These are phyloP conservation scores for Trichomonascus vanleenenianus DNA, from an alignment of 805 yeast species.

Conservation along the genomic window DNA sequence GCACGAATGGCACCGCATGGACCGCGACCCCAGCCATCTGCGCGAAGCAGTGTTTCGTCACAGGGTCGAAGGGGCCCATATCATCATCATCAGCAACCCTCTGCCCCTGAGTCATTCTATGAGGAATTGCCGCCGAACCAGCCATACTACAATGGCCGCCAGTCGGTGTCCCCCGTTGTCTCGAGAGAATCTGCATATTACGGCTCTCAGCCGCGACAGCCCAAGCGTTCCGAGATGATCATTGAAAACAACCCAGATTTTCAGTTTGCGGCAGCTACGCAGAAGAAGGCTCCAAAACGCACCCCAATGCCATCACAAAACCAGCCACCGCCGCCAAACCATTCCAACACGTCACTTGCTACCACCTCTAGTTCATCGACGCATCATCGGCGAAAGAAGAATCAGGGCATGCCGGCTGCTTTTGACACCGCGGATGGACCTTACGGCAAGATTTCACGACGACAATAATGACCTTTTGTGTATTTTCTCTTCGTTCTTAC, in stretches of 20 bases:
- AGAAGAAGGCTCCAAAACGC: slow-evolving; percentile 3
- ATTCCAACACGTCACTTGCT: slow-evolving; percentile 5
- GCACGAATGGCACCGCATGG: slow-evolving; percentile 3
- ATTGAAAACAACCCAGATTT: slow-evolving; percentile 19
- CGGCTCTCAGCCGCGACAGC: slow-evolving; percentile 3
- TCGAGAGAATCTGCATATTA: slow-evolving; percentile 2
- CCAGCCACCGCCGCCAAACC: slow-evolving; percentile 3
- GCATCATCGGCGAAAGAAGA: slow-evolving; percentile 1
- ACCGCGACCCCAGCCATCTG: slow-evolving; percentile 9
- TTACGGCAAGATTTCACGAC: not conserved
- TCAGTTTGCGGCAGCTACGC: slow-evolving; percentile 9
- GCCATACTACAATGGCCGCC: not conserved
- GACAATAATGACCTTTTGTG: not conserved
- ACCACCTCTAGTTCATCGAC: slow-evolving; percentile 3
- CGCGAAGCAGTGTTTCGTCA: slow-evolving; percentile 8
- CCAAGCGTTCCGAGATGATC: slow-evolving; percentile 11
- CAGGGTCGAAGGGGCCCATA: slow-evolving; percentile 7
- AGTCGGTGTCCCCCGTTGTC: slow-evolving; percentile 1
- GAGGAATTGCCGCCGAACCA: slow-evolving; percentile 1
- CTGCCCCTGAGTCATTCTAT: slow-evolving; percentile 1
- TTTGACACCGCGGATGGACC: slow-evolving; percentile 14
- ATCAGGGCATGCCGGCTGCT: slow-evolving; percentile 11
- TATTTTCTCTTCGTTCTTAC: not conserved
- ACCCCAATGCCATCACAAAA: not conserved
- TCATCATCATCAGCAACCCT: slow-evolving; percentile 9